Percentiles rank a stretch among this genome's conserved stretches.
These are phyloP conservation scores for Mortierella sp. DNA, from an alignment of 371 early-diverging fungal genomes.

Conservation along the genomic window DNA sequence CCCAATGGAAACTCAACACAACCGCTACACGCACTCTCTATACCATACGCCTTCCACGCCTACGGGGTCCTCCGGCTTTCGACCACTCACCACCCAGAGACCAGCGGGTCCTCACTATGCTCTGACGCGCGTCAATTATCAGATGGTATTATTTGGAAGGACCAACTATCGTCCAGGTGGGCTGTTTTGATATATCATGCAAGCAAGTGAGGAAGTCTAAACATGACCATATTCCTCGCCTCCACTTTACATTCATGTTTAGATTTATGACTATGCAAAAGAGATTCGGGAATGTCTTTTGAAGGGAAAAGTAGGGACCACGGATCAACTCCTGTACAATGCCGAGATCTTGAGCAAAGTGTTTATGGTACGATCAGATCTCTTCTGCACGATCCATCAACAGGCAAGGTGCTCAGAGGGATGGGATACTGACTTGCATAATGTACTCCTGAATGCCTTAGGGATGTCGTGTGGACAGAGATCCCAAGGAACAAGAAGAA, in stretches of 20 bases:
- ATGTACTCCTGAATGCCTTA: slow-evolving; percentile 3
- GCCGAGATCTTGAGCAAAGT: slow-evolving; percentile 53
- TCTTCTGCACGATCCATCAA: neutral
- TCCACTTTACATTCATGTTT: slow-evolving; percentile 2
- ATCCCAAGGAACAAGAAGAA: slow-evolving; percentile 27
- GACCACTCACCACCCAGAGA: slow-evolving; percentile 5
- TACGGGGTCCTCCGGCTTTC: neutral
- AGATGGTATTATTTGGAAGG: slow-evolving; percentile 23
- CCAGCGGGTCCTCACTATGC: slow-evolving; percentile 26
- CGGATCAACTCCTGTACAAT: slow-evolving; percentile 44
- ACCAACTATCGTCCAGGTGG: neutral
- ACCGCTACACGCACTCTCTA: too few species aligned
- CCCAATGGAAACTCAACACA: slow-evolving; percentile 6
- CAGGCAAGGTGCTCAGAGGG: neutral
- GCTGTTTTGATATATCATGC: neutral
- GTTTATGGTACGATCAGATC: slow-evolving; percentile 33
- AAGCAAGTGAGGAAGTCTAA: too few species aligned
- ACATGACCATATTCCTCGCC: too few species aligned
- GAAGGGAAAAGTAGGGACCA: slow-evolving; percentile 41
- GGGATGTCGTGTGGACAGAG: slow-evolving; percentile 47
- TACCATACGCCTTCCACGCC: neutral
- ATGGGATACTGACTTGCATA: neutral
- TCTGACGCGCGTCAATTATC: slow-evolving; percentile 28
- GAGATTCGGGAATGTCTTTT: slow-evolving; percentile 50
- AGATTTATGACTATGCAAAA: slow-evolving; percentile 53